These are phyloP conservation scores for Corchorus capsularis DNA, from an alignment of 345 rosid genomes.

Conservation along the genomic window DNA sequence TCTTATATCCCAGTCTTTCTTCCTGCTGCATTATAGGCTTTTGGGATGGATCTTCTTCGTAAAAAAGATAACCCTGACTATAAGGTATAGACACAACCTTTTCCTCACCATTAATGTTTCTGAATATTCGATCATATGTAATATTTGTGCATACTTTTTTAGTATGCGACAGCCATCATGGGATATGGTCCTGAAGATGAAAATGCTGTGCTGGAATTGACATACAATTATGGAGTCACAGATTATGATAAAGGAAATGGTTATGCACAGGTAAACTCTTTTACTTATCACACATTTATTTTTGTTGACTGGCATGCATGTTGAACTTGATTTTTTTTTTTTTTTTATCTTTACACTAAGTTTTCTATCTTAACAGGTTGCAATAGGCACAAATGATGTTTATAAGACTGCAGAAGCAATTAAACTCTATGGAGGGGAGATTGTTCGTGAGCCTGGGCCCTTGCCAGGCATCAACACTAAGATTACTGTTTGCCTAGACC, in stretches of 20 bases:
- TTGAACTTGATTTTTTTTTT: not conserved
- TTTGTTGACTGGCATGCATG: too few species aligned
- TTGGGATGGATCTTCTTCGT: constrained; percentile 96
- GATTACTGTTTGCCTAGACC: constrained; percentile 94
- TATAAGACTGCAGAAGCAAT: constrained; percentile 90
- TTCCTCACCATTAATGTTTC: not conserved
- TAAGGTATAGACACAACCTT: constrained; percentile 50
- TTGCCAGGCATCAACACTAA: constrained; percentile 89
- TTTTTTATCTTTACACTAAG: not conserved
- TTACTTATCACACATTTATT: too few species aligned
- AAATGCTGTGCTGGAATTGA: constrained; percentile 77
- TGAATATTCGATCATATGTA: not conserved
- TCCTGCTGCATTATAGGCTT: constrained; percentile 57
- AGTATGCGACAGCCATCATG: constrained; percentile 72
- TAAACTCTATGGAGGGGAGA: constrained; percentile 74
- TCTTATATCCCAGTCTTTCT: constrained; percentile 4
- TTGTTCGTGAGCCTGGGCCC: constrained; percentile 90
- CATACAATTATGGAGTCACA: constrained; percentile 89
- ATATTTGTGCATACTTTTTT: not conserved
- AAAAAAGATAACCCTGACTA: constrained; percentile 83
- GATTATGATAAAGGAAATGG: constrained; percentile 91
- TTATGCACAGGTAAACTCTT: constrained; percentile 75
- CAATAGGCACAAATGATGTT: constrained; percentile 93
- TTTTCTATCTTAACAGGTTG: constrained; percentile 53
- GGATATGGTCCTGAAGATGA: constrained; percentile 97